Evolutionary conservation across 805 yeast species (phyloP).

Genomic region (Pichia exigua): DNA sequence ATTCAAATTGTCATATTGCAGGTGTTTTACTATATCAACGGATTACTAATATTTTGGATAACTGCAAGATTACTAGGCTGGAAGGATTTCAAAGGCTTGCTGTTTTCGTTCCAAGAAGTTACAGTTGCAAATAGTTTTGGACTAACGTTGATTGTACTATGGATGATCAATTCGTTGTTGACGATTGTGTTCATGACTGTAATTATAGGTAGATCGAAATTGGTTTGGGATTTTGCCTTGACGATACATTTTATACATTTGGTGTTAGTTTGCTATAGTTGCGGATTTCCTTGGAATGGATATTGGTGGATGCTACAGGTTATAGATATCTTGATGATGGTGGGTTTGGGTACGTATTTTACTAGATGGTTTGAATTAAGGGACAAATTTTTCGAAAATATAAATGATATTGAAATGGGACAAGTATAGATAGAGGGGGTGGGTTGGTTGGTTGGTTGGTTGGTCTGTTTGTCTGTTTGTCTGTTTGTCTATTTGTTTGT

Average conservation of each 20-base stretch:
- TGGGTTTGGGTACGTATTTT: slow-evolving; percentile 79
- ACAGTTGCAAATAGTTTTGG: slow-evolving; percentile 76
- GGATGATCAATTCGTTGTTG: slow-evolving; percentile 78
- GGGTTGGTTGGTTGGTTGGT: no score
- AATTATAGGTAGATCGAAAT: slow-evolving; percentile 84
- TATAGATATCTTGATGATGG: slow-evolving; percentile 58
- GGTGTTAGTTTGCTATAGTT: slow-evolving; percentile 55
- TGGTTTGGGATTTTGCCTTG: slow-evolving; percentile 96
- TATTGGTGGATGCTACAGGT: slow-evolving; percentile 84
- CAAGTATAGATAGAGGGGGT: not conserved
- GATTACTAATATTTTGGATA: slow-evolving; percentile 54
- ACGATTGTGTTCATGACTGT: slow-evolving; percentile 80
- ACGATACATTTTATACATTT: slow-evolving; percentile 82
- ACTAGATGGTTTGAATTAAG: slow-evolving; percentile 88
- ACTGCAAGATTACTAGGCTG: slow-evolving; percentile 67
- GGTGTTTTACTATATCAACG: slow-evolving; percentile 68
- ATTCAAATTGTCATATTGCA: slow-evolving; percentile 72
- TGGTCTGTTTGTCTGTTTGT: no score
- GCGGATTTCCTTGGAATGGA: slow-evolving; percentile 60
- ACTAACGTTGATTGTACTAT: slow-evolving; percentile 58
- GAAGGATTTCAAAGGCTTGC: slow-evolving; percentile 43
- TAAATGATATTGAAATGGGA: slow-evolving; percentile 54
- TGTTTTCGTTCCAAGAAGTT: slow-evolving; percentile 74
- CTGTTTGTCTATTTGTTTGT: no score
- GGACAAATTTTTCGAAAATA: slow-evolving; percentile 82